Base-by-base conservation (phyloP, 2,329 filamentous ascomycete genomes). In the Paramyrothecium sp. region DNA sequence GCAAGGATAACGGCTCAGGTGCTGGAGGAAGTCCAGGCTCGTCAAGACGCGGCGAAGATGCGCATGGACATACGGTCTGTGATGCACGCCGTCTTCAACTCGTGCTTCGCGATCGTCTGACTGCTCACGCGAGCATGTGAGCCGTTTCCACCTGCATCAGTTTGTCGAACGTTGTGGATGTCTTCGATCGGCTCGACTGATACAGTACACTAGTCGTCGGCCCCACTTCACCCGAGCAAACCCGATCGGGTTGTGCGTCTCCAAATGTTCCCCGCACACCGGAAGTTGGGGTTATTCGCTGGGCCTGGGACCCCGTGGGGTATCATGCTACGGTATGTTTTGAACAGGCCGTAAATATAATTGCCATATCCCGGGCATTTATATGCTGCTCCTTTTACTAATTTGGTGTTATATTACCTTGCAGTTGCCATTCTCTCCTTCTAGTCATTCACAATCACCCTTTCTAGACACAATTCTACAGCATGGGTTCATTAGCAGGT, bases 51-150 rank as follows among this genome's bases (percentile, higher is more conserved):
- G 4, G 61, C 67, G 54, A 75, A 74, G 58, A 61, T 69, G 26
- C 67, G 77, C 19, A 73, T 78, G 26, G 76, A 80, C 58, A 78
- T 80, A 51, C 71, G 76, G 21, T 72, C 74, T 1, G 74, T 79
- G 19, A 79, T 79, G 76, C 75, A 78, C 53, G 72, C 72, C 23
- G 75, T 80, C 47, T 84, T 83, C 62, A 77, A 81, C 62, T 75
- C 74, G 38, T 77, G 76, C 61, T 84, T 83, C 72, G 80, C 81
- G 2, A 83, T 84, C 58, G 76, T 84, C 41, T 30, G 26, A 30
- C 10, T 10, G 26, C 4, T 4, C 26, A 30, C 26, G 10, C 26
- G 26, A 30, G 10, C 26, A 30, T 30, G 10, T 30, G 26, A 30
- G 26, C 26, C 10, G 26, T 10, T 10, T 30, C 26, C 26, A 30